Evolutionary conservation across 2,329 filamentous ascomycete species (phyloP).

Genomic region (Trichoderma koningiopsis): DNA sequence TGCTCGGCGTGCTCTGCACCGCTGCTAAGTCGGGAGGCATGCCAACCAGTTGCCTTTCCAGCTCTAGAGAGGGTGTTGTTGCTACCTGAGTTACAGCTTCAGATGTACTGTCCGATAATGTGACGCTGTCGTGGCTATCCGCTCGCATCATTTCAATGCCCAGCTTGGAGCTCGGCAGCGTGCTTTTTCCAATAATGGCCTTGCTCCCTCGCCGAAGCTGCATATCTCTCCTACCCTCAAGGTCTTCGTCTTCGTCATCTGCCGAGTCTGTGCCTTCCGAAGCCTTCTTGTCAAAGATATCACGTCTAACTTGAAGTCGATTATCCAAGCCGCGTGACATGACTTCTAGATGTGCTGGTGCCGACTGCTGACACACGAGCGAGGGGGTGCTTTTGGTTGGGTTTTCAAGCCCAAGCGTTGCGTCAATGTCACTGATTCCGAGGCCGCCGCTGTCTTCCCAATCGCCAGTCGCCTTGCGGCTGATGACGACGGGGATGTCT

Average conservation of each 20-base stretch:
- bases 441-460: conserved; percentile 77
- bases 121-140: conserved; percentile 85
- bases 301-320: conserved; percentile 73
- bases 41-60: conserved; percentile 37
- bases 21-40: conserved; percentile 25
- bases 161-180: conserved; percentile 79
- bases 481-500: conserved; percentile 75
- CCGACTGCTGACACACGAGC: conserved; percentile 63
- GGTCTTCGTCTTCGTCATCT: conserved; percentile 92
- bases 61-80: conserved; percentile 52
- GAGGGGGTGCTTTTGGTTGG: conserved; percentile 51
- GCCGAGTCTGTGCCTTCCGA: conserved; percentile 81
- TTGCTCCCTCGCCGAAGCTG: conserved; percentile 52
- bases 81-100: conserved; percentile 56
- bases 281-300: conserved; percentile 71
- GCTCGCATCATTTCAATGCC: conserved; percentile 98
- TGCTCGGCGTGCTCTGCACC: conserved; percentile 33
- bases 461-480: conserved; percentile 72
- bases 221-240: conserved; percentile 56
- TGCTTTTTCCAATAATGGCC: conserved; percentile 48
- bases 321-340: conserved; percentile 65
- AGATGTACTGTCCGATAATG: conserved; percentile 52
- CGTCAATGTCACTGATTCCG: conserved; percentile 71
- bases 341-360: conserved; percentile 62
- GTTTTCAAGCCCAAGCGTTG: conserved; percentile 37